Base-by-base conservation (phyloP, 495 filamentous ascomycete genomes). In the Aspergillus taichungensis region DNA sequence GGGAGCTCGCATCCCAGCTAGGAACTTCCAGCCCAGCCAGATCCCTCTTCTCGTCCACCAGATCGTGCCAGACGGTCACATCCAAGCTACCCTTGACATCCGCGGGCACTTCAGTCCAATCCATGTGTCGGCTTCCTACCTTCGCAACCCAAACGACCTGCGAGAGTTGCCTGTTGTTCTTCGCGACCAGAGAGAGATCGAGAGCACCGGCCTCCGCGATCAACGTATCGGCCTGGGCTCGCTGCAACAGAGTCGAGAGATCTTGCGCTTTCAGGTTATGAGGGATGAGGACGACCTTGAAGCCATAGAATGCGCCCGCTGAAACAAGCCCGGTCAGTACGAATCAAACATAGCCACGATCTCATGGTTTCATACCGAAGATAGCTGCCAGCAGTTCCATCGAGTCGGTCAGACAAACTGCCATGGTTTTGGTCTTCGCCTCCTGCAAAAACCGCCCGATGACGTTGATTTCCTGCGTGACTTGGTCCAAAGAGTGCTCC, bases 131-230 rank as follows among this genome's bases (percentile, higher is more conserved):
- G 66, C 85, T 96, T 30, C 87, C 87, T 55, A 85, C 73, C 53
- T 96, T 92, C 6, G 92, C 94, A 3, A 96, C 90, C 87, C 89
- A 97, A 46, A 96, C 74, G 10, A 95, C 76, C 43, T 88, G 79
- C 44, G 83, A 81, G 7, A 97, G 69, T 38, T 78, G 74, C 8
- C 78, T 68, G 57, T 84, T 85, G 45, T 67, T 73, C 52, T 80
- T 78, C 10, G 78, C 73, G 12, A 94, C 74, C 29, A 77, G 65
- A 44, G 86, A 79, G 24, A 97, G 76, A 28, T 94, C 88, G 43
- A 97, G 73, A 11, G 86, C 79, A n/a, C 92, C 92, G 6, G 91
- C 91, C 11, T 82, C 80, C 2, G 88, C 88, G 45, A 99, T 75
- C 33, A 97, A 69, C 10, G 80, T 75, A 55, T 99, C 90, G 9